phyloP scores from a whole-genome alignment of 176 grass and related monocot genomes.

The Oryza punctata region DNA sequence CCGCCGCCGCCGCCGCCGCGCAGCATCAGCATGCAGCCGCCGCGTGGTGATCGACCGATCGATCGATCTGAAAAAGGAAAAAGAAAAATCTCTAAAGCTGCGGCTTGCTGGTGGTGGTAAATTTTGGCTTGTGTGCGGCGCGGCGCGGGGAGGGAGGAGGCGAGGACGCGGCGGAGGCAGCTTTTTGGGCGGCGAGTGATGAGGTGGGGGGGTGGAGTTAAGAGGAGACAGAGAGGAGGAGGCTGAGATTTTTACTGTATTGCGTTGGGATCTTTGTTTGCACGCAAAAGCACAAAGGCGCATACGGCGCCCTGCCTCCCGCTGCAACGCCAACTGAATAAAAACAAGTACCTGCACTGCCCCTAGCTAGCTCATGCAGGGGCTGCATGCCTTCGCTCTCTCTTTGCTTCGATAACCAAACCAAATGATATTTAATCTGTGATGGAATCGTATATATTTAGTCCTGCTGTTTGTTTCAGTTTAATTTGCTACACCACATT shows the following conservation, averaged over 20 bases:
- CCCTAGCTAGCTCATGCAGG: no score
- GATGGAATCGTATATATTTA: no score
- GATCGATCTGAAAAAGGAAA: neutral
- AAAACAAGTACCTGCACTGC: neutral
- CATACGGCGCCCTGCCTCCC: neutral
- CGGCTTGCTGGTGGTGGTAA: conserved; percentile 30
- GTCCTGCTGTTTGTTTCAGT: no score
- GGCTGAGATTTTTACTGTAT: neutral
- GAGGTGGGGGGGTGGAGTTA: conserved; percentile 7
- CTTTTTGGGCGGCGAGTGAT: conserved; percentile 24
- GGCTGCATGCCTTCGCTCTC: neutral
- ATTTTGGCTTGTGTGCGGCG: conserved; percentile 50
- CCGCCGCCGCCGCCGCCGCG: no score
- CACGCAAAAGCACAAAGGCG: neutral
- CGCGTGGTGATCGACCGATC: neutral
- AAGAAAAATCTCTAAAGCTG: no score
- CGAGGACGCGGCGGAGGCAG: conserved; percentile 17
- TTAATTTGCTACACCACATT: no score
- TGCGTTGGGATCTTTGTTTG: neutral
- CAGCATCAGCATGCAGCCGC: neutral
- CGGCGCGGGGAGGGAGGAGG: neutral
- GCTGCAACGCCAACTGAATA: neutral
- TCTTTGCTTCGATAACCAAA: neutral
- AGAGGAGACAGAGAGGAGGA: conserved; percentile 38
- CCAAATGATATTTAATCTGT: neutral